Percentiles rank a stretch among this genome's conserved stretches.
These are phyloP conservation scores for Rhinocladiella similis DNA, from an alignment of 2,329 filamentous ascomycete genomes.

Conservation along the genomic window DNA sequence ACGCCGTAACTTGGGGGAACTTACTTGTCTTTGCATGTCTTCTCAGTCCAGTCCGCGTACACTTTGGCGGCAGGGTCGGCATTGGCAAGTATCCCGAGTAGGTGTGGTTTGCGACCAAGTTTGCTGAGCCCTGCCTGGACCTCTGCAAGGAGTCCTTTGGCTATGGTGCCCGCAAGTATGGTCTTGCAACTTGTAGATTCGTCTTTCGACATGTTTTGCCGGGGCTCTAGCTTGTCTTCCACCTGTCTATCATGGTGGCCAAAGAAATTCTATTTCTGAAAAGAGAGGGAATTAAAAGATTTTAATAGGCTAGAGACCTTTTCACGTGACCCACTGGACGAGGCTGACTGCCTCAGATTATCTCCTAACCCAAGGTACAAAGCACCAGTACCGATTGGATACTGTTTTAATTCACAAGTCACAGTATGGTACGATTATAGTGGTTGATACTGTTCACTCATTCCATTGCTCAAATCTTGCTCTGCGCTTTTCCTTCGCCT, in stretches of 20 bases:
- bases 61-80: constrained; percentile 84
- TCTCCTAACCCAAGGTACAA: too few relatives aligned
- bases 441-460: not conserved
- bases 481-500: constrained; percentile 45
- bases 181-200: constrained; percentile 69
- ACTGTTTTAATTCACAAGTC: not conserved
- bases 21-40: constrained; percentile 95
- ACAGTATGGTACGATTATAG: too few relatives aligned
- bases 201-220: constrained; percentile 20
- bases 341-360: not conserved
- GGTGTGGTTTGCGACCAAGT: constrained; percentile 67
- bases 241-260: not conserved
- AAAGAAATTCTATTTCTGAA: not conserved
- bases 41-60: constrained; percentile 96
- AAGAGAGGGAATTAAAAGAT: constrained; percentile 1
- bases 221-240: not conserved
- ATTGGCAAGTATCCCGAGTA: constrained; percentile 92
- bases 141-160: constrained; percentile 76
- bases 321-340: not conserved
- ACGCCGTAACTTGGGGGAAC: constrained; percentile 36
- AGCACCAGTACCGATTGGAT: too few relatives aligned
- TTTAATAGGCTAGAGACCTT: not conserved
- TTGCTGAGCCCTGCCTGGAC: constrained; percentile 73
- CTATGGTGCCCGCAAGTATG: constrained; percentile 82
- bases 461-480: constrained; percentile 18